Evolutionary conservation across 2,329 filamentous ascomycete genomes (phyloP).

Genomic region (Stagonosporopsis tanaceti): DNA sequence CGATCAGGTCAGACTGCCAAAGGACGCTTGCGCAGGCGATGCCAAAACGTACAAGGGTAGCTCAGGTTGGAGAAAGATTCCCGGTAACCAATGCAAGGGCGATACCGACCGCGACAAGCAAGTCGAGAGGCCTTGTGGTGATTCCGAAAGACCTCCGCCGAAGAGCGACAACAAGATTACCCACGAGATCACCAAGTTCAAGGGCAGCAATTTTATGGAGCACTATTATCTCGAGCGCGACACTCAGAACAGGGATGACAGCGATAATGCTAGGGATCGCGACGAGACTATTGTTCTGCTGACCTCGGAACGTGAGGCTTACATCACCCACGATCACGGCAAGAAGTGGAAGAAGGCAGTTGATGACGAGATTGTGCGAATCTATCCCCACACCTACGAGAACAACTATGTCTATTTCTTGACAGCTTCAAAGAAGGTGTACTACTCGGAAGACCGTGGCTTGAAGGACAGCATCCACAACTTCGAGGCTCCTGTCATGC

Average conservation of each 20-base stretch:
- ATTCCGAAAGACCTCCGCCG: constrained; percentile 61
- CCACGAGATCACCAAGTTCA: constrained; percentile 68
- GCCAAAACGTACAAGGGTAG: constrained; percentile 81
- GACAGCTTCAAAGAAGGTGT: constrained; percentile 71
- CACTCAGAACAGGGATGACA: constrained; percentile 73
- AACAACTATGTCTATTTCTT: constrained; percentile 89
- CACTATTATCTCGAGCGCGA: constrained; percentile 82
- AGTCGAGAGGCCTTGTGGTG: constrained; percentile 78
- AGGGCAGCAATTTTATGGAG: constrained; percentile 62
- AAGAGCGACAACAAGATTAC: constrained; percentile 74
- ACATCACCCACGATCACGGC: constrained; percentile 83
- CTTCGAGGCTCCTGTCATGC: constrained; percentile 74
- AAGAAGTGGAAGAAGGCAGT: constrained; percentile 83
- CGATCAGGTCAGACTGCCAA: constrained; percentile 69
- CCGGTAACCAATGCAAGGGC: constrained; percentile 62
- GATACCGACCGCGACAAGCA: constrained; percentile 54
- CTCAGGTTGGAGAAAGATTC: constrained; percentile 92
- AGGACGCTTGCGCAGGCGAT: constrained; percentile 75
- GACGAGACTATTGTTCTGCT: constrained; percentile 78
- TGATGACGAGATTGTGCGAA: constrained; percentile 71
- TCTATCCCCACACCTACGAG: constrained; percentile 81
- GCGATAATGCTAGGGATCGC: constrained; percentile 66
- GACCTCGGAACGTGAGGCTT: constrained; percentile 68
- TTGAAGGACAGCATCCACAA: constrained; percentile 67
- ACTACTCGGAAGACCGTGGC: constrained; percentile 84